Conservation (phyloP, 2,329 filamentous ascomycete genomes). For the Beauveria australis region DNA sequence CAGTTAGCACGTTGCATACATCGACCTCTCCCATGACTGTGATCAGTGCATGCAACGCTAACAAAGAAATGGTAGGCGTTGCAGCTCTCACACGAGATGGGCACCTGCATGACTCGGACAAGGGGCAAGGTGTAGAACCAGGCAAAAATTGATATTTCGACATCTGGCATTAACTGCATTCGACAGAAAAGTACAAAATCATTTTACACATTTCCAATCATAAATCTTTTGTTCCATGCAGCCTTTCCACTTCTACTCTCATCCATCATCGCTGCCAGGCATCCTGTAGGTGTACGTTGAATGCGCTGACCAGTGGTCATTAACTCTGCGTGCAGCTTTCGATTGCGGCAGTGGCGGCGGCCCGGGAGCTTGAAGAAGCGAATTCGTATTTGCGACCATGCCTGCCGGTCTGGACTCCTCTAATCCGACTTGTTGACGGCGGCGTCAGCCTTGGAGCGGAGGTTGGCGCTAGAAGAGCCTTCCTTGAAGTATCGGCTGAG, state of each 20-base stretch:
- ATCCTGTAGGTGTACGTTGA: not conserved
- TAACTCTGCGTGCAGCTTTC: not conserved
- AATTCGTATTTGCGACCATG: conserved; percentile 2
- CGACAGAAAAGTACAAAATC: conserved; percentile 8
- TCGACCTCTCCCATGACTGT: no score
- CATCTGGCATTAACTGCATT: not conserved
- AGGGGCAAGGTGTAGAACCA: not conserved
- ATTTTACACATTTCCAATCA: conserved; percentile 10
- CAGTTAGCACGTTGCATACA: no score
- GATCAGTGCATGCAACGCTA: no score
- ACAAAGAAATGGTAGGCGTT: no score
- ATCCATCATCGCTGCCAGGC: not conserved
- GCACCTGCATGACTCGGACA: no score
- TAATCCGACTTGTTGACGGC: conserved; percentile 64
- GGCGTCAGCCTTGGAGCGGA: conserved; percentile 80
- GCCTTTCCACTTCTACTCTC: not conserved
- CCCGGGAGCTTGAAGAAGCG: not conserved
- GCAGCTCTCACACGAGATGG: no score
- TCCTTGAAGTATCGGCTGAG: conserved; percentile 83
- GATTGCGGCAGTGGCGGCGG: not conserved
- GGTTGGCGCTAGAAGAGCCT: conserved; percentile 72
- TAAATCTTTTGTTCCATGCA: not conserved
- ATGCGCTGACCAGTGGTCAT: not conserved
- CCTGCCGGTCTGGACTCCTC: conserved; percentile 16
- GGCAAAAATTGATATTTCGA: not conserved